These are phyloP conservation scores for Choanephora cucurbitarum DNA, from an alignment of 371 early-diverging fungal species.

Conservation along the genomic window DNA sequence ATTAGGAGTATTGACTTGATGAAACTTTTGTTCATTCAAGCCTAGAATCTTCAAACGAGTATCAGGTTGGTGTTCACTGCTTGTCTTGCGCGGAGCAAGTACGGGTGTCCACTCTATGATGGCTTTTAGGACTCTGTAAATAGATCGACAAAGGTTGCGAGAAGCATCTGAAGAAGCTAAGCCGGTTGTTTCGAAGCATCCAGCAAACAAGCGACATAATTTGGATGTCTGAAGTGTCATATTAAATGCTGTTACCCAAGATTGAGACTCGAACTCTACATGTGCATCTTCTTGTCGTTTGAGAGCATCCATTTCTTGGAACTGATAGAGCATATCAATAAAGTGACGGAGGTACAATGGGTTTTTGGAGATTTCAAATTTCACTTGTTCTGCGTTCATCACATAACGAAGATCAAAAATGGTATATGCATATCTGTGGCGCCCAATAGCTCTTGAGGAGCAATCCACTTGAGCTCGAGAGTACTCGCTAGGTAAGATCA, in stretches of 20 bases:
- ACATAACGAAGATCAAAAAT: slow-evolving; percentile 87
- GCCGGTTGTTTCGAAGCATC: slow-evolving; percentile 57
- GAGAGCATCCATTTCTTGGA: slow-evolving; percentile 93
- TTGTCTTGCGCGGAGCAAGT: slow-evolving; percentile 17
- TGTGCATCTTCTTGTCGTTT: slow-evolving; percentile 72
- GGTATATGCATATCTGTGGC: slow-evolving; percentile 81
- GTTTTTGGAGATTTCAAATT: slow-evolving; percentile 53
- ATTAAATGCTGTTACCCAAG: slow-evolving; percentile 91
- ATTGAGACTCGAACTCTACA: slow-evolving; percentile 88
- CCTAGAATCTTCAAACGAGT: slow-evolving; percentile 26
- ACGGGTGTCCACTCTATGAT: slow-evolving; percentile 57
- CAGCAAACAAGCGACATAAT: slow-evolving; percentile 75
- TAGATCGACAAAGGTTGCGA: slow-evolving; percentile 35
- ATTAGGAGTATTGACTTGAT: slow-evolving; percentile 32
- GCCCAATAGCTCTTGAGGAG: slow-evolving; percentile 71
- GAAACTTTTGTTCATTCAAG: slow-evolving; percentile 25
- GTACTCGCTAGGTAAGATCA: slow-evolving; percentile 35
- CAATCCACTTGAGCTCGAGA: slow-evolving; percentile 67
- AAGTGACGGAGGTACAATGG: slow-evolving; percentile 73
- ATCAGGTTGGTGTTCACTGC: background rate
- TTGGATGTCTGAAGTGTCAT: slow-evolving; percentile 79
- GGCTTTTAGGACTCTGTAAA: slow-evolving; percentile 51
- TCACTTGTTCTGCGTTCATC: slow-evolving; percentile 62
- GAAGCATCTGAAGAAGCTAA: slow-evolving; percentile 17
- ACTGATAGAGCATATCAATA: slow-evolving; percentile 77